phyloP scores from a whole-genome alignment of 192 early-diverging fungal species.

The Neocallimastix lanati region DNA sequence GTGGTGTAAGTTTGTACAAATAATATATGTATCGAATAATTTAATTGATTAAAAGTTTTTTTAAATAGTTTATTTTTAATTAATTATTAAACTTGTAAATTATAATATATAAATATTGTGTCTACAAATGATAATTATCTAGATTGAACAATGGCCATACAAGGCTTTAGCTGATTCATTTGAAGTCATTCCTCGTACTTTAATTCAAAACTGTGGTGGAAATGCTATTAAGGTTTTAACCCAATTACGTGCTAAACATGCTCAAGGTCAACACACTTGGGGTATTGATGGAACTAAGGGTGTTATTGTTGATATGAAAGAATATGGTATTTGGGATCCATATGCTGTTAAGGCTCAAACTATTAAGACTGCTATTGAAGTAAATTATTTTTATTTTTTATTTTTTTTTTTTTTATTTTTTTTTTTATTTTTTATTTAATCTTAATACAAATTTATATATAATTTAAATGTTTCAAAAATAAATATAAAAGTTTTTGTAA shows the following conservation, averaged over 20 bases:
- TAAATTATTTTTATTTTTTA: too few relatives aligned
- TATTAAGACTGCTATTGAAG: slow-evolving; percentile 96
- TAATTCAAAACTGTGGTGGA: slow-evolving; percentile 97
- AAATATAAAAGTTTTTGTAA: too few relatives aligned
- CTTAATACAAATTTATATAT: too few relatives aligned
- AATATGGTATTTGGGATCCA: slow-evolving; percentile 98
- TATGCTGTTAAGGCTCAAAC: slow-evolving; percentile 99
- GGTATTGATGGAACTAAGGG: slow-evolving; percentile 91
- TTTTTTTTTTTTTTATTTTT: too few relatives aligned
- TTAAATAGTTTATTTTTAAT: too few relatives aligned
- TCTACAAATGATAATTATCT: too few relatives aligned
- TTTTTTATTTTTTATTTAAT: too few relatives aligned
- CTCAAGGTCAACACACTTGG: slow-evolving; percentile 65
- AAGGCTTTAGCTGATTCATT: slow-evolving; percentile 82
- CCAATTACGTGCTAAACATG: slow-evolving; percentile 87
- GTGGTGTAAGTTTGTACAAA: slow-evolving; percentile 22
- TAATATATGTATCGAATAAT: background rate
- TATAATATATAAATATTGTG: too few relatives aligned
- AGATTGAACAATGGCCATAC: slow-evolving; percentile 87
- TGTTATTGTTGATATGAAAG: slow-evolving; percentile 84
- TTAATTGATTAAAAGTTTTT: too few relatives aligned
- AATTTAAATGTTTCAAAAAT: too few relatives aligned
- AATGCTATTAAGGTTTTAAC: slow-evolving; percentile 92
- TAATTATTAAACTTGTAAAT: too few relatives aligned
- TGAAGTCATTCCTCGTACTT: slow-evolving; percentile 96